These are phyloP conservation scores for Rhodotorula toruloides DNA, from an alignment of 768 basidiomycete genomes.

Conservation along the genomic window DNA sequence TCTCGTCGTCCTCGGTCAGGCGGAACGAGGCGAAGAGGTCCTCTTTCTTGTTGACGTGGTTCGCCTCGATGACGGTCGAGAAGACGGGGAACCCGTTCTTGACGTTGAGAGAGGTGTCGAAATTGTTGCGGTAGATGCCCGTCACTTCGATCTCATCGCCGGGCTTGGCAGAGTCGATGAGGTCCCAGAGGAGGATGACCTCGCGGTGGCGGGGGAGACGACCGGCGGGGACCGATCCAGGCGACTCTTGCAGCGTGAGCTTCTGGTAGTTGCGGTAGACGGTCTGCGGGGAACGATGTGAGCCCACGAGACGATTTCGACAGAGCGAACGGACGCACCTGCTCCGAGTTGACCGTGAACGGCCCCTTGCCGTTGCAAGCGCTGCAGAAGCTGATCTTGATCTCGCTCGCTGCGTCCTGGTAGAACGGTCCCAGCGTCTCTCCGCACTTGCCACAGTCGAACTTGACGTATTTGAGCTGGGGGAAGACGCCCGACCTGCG, in stretches of 20 bases:
- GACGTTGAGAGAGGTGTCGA: constrained; percentile 92
- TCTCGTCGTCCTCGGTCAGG: constrained; percentile 93
- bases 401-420: constrained; percentile 91
- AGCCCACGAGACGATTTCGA: neutral
- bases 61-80: constrained; percentile 95
- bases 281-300: constrained; percentile 56
- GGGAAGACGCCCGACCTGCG: constrained; percentile 93
- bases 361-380: constrained; percentile 93
- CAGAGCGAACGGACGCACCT: constrained; percentile 52
- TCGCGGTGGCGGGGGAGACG: constrained; percentile 94
- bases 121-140: constrained; percentile 96
- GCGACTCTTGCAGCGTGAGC: constrained; percentile 96
- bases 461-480: constrained; percentile 99
- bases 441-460: constrained; percentile 91
- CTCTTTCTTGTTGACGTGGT: constrained; percentile 98
- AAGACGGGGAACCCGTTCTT: constrained; percentile 99
- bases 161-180: constrained; percentile 96
- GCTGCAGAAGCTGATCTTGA: constrained; percentile 87
- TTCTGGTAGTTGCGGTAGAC: constrained; percentile 98
- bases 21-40: constrained; percentile 98
- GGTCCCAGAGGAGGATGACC: constrained; percentile 92
- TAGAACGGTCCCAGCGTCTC: constrained; percentile 95
- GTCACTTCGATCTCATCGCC: constrained; percentile 99
- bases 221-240: constrained; percentile 94
- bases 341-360: constrained; percentile 92